Conservation (phyloP, 208 protist genomes). For the Paratrypanosoma confusum region DNA sequence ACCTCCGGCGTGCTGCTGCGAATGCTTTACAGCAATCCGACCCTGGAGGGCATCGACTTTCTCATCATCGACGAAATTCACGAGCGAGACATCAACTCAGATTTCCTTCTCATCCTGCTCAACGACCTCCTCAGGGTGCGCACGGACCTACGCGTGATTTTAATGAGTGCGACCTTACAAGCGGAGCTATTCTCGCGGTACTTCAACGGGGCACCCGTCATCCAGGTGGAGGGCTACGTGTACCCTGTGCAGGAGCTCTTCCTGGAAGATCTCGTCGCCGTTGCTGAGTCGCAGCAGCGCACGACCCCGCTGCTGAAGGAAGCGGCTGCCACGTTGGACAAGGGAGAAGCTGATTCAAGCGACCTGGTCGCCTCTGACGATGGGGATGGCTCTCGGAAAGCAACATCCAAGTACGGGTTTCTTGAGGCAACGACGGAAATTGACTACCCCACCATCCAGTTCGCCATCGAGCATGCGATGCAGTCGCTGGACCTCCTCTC, state of each 20-base stretch:
- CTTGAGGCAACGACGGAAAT: constrained; percentile 60
- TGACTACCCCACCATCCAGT: constrained; percentile 71
- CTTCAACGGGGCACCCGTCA: constrained; percentile 68
- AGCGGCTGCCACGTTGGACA: constrained; percentile 11
- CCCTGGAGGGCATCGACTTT: constrained; percentile 87
- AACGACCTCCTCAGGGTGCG: constrained; percentile 68
- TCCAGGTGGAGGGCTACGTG: constrained; percentile 75
- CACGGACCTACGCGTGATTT: constrained; percentile 94
- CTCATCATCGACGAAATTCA: constrained; percentile 99
- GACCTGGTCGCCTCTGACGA: not conserved
- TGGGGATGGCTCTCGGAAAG: no score
- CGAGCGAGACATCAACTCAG: constrained; percentile 98
- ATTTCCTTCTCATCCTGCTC: constrained; percentile 98
- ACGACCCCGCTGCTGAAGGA: constrained; percentile 68
- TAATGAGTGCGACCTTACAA: constrained; percentile 93
- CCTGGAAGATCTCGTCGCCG: constrained; percentile 64
- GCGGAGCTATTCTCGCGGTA: constrained; percentile 75
- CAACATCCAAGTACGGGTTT: constrained; percentile 40
- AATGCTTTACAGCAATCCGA: constrained; percentile 77
- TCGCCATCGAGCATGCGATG: constrained; percentile 74
- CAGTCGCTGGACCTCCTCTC: constrained; percentile 53
- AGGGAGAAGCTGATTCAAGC: constrained; percentile 1
- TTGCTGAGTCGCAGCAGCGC: constrained; percentile 55
- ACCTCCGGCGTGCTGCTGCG: constrained; percentile 98
- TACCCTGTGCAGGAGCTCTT: constrained; percentile 79